Conservation (phyloP, 306 rosid genomes). For the Cicer chorassanicum region DNA sequence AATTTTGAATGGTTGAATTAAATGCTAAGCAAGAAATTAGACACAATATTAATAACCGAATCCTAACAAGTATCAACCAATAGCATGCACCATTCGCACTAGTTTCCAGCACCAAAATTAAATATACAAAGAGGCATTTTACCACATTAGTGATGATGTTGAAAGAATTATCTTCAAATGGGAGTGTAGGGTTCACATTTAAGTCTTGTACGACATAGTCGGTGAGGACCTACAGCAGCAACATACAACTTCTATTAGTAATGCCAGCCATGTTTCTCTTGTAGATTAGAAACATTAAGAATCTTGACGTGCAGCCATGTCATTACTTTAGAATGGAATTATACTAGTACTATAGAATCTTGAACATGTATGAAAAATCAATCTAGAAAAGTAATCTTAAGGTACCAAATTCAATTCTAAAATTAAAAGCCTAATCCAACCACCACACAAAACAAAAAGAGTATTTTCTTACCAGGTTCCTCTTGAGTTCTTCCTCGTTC, state of each 20-base stretch:
- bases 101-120: too few species aligned
- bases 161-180: too few species aligned
- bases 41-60: too few species aligned
- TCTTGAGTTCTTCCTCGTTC: conserved; percentile 84
- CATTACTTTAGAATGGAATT: conserved; percentile 24
- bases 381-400: conserved; percentile 7
- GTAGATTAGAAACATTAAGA: conserved; percentile 1
- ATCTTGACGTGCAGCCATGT: conserved; percentile 5
- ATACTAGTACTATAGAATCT: not conserved
- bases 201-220: too few species aligned
- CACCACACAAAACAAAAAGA: not conserved
- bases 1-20: too few species aligned
- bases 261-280: conserved; percentile 5
- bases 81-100: too few species aligned
- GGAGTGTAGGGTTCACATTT: too few species aligned
- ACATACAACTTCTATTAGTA: conserved; percentile 36
- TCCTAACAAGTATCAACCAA: too few species aligned
- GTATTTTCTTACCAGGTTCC: conserved; percentile 58
- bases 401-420: conserved; percentile 5
- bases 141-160: too few species aligned
- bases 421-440: not conserved
- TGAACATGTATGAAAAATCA: conserved; percentile 1
- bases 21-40: too few species aligned
- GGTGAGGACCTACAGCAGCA: too few species aligned
- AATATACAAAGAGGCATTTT: too few species aligned